phyloP scores from a whole-genome alignment of 2,329 filamentous ascomycete species.

The Magnaporthiopsis incrustans region DNA sequence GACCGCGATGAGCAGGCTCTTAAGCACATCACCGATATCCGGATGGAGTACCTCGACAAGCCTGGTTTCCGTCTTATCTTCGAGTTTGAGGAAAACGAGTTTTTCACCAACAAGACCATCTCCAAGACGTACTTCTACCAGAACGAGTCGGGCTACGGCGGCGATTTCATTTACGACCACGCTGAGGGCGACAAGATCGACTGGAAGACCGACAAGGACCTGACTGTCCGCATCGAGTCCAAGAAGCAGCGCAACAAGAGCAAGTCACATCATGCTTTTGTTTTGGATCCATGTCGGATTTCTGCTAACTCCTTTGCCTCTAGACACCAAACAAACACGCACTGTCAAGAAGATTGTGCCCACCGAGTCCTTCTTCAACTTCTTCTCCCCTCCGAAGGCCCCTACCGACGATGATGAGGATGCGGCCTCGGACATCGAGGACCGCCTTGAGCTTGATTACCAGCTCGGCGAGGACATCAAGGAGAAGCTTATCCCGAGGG shows the following conservation, averaged over 20 bases:
- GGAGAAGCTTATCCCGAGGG: constrained; percentile 97
- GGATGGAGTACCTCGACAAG: constrained; percentile 98
- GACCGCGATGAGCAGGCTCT: constrained; percentile 93
- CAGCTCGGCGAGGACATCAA: constrained; percentile 99
- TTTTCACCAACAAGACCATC: constrained; percentile 94
- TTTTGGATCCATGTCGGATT: neutral
- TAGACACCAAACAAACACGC: constrained; percentile 97
- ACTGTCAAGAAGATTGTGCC: constrained; percentile 99
- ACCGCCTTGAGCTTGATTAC: constrained; percentile 96
- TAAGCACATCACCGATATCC: constrained; percentile 82
- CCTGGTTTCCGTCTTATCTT: constrained; percentile 98
- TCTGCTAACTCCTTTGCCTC: constrained; percentile 14
- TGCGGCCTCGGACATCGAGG: constrained; percentile 84
- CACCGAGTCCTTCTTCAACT: constrained; percentile 98
- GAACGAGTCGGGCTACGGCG: constrained; percentile 95
- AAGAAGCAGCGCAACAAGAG: constrained; percentile 99
- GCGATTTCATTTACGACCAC: constrained; percentile 99
- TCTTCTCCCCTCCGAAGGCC: constrained; percentile 92
- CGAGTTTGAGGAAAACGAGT: constrained; percentile 90
- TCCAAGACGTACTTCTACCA: constrained; percentile 99
- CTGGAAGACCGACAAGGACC: constrained; percentile 87
- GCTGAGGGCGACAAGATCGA: constrained; percentile 97
- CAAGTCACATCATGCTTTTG: constrained; percentile 41
- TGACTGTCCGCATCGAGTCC: constrained; percentile 91
- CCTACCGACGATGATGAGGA: constrained; percentile 68